Evolutionary conservation across 1,139 yeast genomes (phyloP), one percentile per base, ranked within the genome.

Genomic region (Candida labiduridarum): DNA sequence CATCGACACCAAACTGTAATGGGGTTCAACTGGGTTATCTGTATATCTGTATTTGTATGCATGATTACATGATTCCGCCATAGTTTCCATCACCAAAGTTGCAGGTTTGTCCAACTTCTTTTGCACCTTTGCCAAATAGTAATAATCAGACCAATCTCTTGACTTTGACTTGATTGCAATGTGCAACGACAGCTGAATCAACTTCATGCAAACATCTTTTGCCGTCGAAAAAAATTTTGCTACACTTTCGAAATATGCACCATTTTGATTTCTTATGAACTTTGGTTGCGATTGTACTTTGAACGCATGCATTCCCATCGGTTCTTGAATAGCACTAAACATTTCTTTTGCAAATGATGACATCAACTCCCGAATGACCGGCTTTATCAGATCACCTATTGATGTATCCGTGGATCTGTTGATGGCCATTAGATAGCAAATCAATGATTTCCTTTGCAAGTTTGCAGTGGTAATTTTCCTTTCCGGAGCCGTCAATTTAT

Each of bases 351-450:
- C 83, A 56, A 86, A 77, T 2, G 77, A 72, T 0, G 80, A 66
- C 85, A 88, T 84, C 22, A 88, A 63, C 7, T 69, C 65, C 0
- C 78, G 71, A 16, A 80, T 66, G 9, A 82, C 61, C 6, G 72
- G 68, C 45, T 69, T 68, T 14, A 63, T 45, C 11, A 47, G 33
- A 5, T 49, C 49, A 38, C 61, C 62, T 44, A 64, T 57, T 12
- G 58, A 54, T 15, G 59, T 63, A 16, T 56, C 51, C 38, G 69
- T 66, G 1, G 81, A 52, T 46, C 70, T 64, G 58, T 81, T 85
- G n/a, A 87, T 69, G 0, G 96, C 92, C 89, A 88, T 87, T 34
- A 85, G 64, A 58, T 87, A 90, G 53, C 96, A 86, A 9, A 90
- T 59, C 1, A 92, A 67, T 0, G 97, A 79, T 58, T 80, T 86